Conservation (phyloP, 352 stramenopile genomes). For the Phytophthora litchii region DNA sequence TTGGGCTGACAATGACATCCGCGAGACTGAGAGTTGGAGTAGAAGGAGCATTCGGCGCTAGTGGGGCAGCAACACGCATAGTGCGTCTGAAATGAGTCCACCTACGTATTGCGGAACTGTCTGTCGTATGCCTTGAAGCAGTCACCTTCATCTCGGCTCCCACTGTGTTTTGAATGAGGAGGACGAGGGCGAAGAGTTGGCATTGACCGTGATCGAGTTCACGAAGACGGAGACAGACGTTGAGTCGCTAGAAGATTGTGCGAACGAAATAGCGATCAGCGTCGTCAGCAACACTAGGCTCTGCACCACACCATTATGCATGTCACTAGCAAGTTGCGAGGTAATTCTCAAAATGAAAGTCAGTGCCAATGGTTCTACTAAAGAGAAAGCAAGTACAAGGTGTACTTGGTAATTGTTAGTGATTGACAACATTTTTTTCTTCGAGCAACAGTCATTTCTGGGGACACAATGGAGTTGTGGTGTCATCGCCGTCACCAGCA, state of each 20-base stretch:
- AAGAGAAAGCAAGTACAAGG: no score
- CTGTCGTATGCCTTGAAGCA: slow-evolving; percentile 60
- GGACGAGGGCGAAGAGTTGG: slow-evolving; percentile 18
- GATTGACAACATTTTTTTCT: no score
- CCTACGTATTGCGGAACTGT: slow-evolving; percentile 60
- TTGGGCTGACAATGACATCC: slow-evolving; percentile 49
- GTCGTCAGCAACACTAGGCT: slow-evolving; percentile 17
- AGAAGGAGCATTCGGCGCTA: slow-evolving; percentile 40
- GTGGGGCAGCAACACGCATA: slow-evolving; percentile 60
- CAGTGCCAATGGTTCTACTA: not conserved
- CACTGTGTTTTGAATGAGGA: slow-evolving; percentile 31
- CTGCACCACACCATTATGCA: slow-evolving; percentile 4
- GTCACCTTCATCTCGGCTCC: slow-evolving; percentile 50
- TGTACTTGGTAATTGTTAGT: no score
- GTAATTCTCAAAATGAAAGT: slow-evolving; percentile 9
- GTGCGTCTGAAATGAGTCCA: slow-evolving; percentile 41
- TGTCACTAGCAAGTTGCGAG: slow-evolving; percentile 1
- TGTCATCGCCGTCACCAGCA: no score
- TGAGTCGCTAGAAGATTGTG: slow-evolving; percentile 25
- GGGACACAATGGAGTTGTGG: no score
- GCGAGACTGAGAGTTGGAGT: slow-evolving; percentile 31
- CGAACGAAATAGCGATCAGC: slow-evolving; percentile 8
- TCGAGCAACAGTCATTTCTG: no score
- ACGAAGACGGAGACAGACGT: slow-evolving; percentile 22
- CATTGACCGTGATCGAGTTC: slow-evolving; percentile 22